These are phyloP conservation scores for barley (Hordeum vulgare) DNA, from an alignment of 176 grass and related monocot species.

Conservation along the genomic window MorexV3_pseudomolecules_assembly NC_058522.1:171978625-171979124, in stretches of 20 bases:
- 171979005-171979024: too few species aligned
- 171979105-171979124: not conserved
- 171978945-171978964: not conserved
- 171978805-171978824: not conserved
- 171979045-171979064: too few species aligned
- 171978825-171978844: not conserved
- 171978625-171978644: too few species aligned
- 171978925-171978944: not conserved
- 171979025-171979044: too few species aligned
- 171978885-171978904: not conserved
- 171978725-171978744: too few species aligned
- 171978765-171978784: not conserved
- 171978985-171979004: not conserved
- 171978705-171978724: too few species aligned
- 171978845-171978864: not conserved
- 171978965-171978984: not conserved
- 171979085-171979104: not conserved
- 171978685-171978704: too few species aligned
- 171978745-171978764: too few species aligned
- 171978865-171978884: not conserved
- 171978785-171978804: not conserved
- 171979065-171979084: too few species aligned
- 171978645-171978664: too few species aligned
- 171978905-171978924: not conserved
- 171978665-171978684: too few species aligned